These are phyloP conservation scores for Leccinum broughii DNA, from an alignment of 768 basidiomycete genomes.

Conservation along the genomic window DNA sequence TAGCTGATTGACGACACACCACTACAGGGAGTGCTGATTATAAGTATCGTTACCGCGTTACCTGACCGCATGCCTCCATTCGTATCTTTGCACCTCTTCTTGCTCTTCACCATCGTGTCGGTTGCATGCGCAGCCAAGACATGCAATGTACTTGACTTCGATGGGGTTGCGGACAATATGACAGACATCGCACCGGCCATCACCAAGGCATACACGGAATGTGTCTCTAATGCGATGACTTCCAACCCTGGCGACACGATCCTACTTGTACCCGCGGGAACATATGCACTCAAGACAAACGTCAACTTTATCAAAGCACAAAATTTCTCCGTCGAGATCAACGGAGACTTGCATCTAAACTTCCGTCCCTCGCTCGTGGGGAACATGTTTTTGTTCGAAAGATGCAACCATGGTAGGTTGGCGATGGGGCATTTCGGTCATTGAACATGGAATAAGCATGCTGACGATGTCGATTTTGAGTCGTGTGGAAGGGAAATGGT, in stretches of 20 bases:
- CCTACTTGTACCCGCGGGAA: conserved; percentile 9
- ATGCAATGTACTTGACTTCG: conserved; percentile 10
- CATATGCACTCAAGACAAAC: conserved; percentile 1
- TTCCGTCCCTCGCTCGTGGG: not conserved
- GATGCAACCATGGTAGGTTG: conserved; percentile 5
- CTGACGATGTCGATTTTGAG: not conserved
- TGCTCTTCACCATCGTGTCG: not conserved
- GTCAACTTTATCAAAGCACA: not conserved
- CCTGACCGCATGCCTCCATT: not conserved
- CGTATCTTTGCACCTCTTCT: not conserved
- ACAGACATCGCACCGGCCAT: conserved; percentile 9
- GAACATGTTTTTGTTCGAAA: conserved; percentile 7
- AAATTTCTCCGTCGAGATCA: conserved; percentile 4
- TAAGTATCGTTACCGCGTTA: not conserved
- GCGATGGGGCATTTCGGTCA: not conserved
- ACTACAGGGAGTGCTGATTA: not conserved
- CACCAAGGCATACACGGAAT: conserved; percentile 2
- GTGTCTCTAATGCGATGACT: not conserved
- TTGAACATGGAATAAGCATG: not conserved
- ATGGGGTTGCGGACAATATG: conserved; percentile 10
- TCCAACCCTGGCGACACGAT: conserved; percentile 4
- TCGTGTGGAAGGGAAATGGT: conserved; percentile 8
- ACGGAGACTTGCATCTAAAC: conserved; percentile 5
- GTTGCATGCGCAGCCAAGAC: conserved; percentile 3
- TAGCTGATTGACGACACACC: not conserved